A percentile compares a stretch with the other conserved stretches of the same genome.
Conservation (phyloP, 1,284 basidiomycete species). For the Cutaneotrichosporon daszewskae region DNA sequence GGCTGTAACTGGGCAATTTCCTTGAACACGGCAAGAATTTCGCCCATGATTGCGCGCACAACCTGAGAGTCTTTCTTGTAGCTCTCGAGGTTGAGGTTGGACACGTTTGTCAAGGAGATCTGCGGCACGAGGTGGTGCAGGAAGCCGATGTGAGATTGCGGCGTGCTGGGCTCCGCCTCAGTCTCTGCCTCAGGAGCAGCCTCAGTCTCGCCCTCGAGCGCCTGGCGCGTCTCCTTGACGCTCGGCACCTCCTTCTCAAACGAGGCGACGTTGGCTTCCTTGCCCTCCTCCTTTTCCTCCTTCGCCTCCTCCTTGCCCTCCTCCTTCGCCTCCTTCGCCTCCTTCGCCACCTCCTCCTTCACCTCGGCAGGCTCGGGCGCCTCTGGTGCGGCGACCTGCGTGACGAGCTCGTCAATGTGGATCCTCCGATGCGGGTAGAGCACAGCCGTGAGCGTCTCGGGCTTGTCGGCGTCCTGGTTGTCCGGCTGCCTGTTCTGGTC, state of each 20-base stretch:
- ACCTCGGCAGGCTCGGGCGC: slow-evolving; percentile 1
- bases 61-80: slow-evolving; percentile 92
- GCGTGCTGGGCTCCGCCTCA: slow-evolving; percentile 5
- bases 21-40: slow-evolving; percentile 97
- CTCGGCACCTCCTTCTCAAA: slow-evolving; percentile 52
- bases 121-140: slow-evolving; percentile 67
- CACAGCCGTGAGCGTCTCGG: slow-evolving; percentile 87
- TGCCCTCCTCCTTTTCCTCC: slow-evolving; percentile 20
- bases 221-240: slow-evolving; percentile 52
- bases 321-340: neutral
- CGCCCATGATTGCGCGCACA: slow-evolving; percentile 90
- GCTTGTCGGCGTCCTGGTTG: slow-evolving; percentile 54
- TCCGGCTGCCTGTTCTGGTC: slow-evolving; percentile 40
- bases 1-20: slow-evolving; percentile 97
- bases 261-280: slow-evolving; percentile 53
- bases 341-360: neutral
- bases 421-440: slow-evolving; percentile 93
- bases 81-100: slow-evolving; percentile 72
- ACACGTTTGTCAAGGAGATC: slow-evolving; percentile 86
- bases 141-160: slow-evolving; percentile 57
- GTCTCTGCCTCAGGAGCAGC: slow-evolving; percentile 1
- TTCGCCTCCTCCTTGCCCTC: slow-evolving; percentile 10
- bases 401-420: slow-evolving; percentile 72
- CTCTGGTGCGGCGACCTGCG: slow-evolving; percentile 22
- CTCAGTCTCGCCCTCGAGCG: slow-evolving; percentile 23